Evolutionary conservation across 352 stramenopile genomes (phyloP), one percentile per base, ranked within the genome.

Genomic region (Elongisporangium undulatum): DNA sequence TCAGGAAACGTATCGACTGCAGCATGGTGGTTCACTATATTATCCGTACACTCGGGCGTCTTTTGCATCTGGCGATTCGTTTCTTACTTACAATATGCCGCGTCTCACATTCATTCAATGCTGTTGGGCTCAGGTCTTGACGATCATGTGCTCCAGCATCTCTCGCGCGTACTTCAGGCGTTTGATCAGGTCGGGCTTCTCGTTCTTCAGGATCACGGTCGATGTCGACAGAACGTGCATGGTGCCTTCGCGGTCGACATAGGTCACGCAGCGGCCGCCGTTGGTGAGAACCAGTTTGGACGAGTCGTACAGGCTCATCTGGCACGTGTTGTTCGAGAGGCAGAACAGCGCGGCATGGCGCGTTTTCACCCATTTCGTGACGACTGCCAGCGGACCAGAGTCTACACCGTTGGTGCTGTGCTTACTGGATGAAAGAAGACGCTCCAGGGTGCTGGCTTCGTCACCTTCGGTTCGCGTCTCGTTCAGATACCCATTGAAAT

Each of bases 361-460:
- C 21, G 97, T 99, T 58, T 97, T 97, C 64, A 99, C 85, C 97
- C 96, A 99, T 71, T 99, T 99, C 67, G 98, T 98, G 49, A 99
- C 82, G 65, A 94, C 99, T 12, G 97, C 78, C 71, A 99, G 86
- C 15, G 68, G 66, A 16, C 71, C 58, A 17, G 24, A 54, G 13
- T 22, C 50, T 23, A 24, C 49, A 20, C 48, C 22, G 23, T 62
- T 58, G 23, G 55, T 56, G 22, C 51, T 51, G 21, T 51, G 51
- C 53, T 60, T 60, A 41, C 5, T 65, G 48, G n/a, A 67, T 57
- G 45, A 72, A 63, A 9, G 68, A 69, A 20, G 64, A 58, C 22
- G 61, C 58, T 85, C 76, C 21, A 87, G 56, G 6, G 65, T 62
- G 16, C 77, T 65, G 3, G 66, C 66, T 57, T 89, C 79, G 34